These are phyloP conservation scores for Cytospora paraplurivora DNA, from an alignment of 2,329 filamentous ascomycete genomes.

Conservation along the genomic window DNA sequence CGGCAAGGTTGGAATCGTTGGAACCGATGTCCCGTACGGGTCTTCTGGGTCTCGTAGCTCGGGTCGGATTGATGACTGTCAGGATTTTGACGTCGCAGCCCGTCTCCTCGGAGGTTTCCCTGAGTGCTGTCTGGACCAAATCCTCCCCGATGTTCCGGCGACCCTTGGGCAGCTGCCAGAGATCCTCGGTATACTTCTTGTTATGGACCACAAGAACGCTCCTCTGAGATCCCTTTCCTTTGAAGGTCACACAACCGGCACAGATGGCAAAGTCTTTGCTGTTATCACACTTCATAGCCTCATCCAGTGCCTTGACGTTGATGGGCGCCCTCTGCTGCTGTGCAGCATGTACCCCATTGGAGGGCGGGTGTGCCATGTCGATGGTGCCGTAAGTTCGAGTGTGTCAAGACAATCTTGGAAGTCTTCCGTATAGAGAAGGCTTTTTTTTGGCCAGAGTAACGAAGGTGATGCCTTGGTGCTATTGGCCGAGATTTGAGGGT, in stretches of 20 bases:
- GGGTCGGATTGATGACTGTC: slow-evolving; percentile 45
- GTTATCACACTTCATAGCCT: slow-evolving; percentile 42
- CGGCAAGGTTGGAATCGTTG: slow-evolving; percentile 7
- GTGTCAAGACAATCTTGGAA: background rate
- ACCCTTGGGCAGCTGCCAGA: slow-evolving; percentile 52
- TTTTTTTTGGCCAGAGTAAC: background rate
- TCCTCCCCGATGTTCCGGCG: slow-evolving; percentile 51
- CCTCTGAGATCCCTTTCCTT: slow-evolving; percentile 37
- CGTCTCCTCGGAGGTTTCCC: slow-evolving; percentile 52
- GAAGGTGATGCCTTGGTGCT: background rate
- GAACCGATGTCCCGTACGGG: slow-evolving; percentile 9
- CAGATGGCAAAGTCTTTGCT: slow-evolving; percentile 48
- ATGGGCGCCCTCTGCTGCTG: slow-evolving; percentile 18
- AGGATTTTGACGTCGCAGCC: slow-evolving; percentile 45
- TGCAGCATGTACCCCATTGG: background rate
- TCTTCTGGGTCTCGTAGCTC: slow-evolving; percentile 40
- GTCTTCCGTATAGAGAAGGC: background rate
- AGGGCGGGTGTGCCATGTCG: background rate
- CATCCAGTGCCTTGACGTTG: slow-evolving; percentile 37
- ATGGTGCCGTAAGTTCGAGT: background rate
- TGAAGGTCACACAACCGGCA: slow-evolving; percentile 50
- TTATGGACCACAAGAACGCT: slow-evolving; percentile 49
- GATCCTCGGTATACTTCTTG: slow-evolving; percentile 39
- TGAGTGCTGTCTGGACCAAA: slow-evolving; percentile 45
- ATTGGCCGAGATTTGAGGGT: background rate